Conservation (phyloP, 352 stramenopile species). For the Phytophthora lateralis region DNA sequence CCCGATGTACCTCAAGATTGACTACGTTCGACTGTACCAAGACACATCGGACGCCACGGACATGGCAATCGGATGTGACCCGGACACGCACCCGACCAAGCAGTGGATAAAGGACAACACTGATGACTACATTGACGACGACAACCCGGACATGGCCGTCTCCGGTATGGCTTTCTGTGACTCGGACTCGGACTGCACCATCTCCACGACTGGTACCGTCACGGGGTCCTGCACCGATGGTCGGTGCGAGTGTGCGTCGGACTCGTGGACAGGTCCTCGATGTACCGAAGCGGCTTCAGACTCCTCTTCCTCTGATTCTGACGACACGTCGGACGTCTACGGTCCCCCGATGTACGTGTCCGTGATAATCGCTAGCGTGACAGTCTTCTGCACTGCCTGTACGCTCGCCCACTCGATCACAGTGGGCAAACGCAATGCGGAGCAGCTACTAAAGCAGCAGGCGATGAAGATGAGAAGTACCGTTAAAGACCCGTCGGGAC, state of each 20-base stretch:
- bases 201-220: conserved; percentile 27
- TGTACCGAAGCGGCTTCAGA: conserved; percentile 41
- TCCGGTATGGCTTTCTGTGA: conserved; percentile 52
- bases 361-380: conserved; percentile 24
- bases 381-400: conserved; percentile 31
- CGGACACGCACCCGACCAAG: conserved; percentile 54
- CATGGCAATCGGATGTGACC: conserved; percentile 59
- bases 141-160: conserved; percentile 65
- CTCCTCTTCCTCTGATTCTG: conserved; percentile 13
- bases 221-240: conserved; percentile 38
- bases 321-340: conserved; percentile 18
- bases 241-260: conserved; percentile 39
- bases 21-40: conserved; percentile 68
- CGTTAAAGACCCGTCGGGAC: conserved; percentile 9
- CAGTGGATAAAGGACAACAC: conserved; percentile 62
- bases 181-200: conserved; percentile 55
- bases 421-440: conserved; percentile 8
- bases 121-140: conserved; percentile 28
- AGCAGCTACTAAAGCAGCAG: conserved; percentile 8
- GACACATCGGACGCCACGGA: conserved; percentile 32
- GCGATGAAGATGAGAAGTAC: conserved; percentile 9
- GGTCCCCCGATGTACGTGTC: conserved; percentile 25
- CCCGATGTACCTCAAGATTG: conserved; percentile 73
- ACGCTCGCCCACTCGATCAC: conserved; percentile 26
- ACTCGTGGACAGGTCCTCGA: conserved; percentile 43